Conservation (phyloP, 495 filamentous ascomycete species). For the Xylaria longipes region DNA sequence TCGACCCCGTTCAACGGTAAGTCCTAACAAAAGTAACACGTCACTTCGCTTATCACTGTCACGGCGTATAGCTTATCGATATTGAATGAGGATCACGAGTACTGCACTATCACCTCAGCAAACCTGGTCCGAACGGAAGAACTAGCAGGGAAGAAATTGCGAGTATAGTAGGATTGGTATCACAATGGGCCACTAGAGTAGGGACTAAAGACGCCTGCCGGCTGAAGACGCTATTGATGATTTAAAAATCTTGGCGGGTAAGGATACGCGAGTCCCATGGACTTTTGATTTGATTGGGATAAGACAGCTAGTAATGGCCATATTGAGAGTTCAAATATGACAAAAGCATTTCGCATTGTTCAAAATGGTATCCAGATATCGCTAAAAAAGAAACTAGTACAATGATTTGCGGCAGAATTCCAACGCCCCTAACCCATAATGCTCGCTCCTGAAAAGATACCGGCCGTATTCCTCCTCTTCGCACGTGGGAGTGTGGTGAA, state of each 20-base stretch:
- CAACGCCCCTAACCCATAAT: conserved; percentile 26
- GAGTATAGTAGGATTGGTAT: background rate
- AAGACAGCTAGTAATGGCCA: background rate
- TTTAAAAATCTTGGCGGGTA: conserved; percentile 2
- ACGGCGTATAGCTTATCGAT: conserved; percentile 11
- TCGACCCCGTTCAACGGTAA: background rate
- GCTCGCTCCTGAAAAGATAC: conserved; percentile 23
- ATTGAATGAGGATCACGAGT: conserved; percentile 1
- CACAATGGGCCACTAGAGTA: background rate
- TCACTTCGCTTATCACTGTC: background rate
- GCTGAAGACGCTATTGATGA: background rate
- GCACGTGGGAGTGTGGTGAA: conserved; percentile 25
- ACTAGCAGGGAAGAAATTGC: conserved; percentile 7
- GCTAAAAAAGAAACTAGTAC: conserved; percentile 10
- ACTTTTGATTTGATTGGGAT: background rate
- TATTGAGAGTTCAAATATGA: background rate
- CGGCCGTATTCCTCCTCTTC: conserved; percentile 27
- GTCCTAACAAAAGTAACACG: background rate
- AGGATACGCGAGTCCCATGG: background rate
- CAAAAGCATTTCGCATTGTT: conserved; percentile 10
- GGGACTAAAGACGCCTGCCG: background rate
- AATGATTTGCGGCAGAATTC: conserved; percentile 23
- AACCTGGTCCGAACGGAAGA: background rate
- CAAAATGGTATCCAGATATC: conserved; percentile 12
- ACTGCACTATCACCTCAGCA: conserved; percentile 3